Percentiles rank a stretch among this genome's conserved stretches.
These are phyloP conservation scores for Ceratocystiopsis sp. DNA, from an alignment of 2,329 filamentous ascomycete species.

Conservation along the genomic window DNA sequence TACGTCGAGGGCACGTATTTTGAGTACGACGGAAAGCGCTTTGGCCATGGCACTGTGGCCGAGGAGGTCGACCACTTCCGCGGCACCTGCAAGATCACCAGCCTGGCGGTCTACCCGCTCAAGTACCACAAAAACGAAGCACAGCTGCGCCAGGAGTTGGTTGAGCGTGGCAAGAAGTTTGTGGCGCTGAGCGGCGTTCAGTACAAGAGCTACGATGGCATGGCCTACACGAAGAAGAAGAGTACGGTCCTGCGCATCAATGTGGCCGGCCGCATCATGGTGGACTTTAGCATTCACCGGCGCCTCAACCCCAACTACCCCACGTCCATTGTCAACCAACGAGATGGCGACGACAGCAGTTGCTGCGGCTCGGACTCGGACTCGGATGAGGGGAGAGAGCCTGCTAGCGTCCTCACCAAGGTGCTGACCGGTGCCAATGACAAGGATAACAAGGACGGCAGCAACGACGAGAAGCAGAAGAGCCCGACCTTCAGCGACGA, in stretches of 20 bases:
- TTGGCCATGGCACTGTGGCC: slow-evolving; percentile 56
- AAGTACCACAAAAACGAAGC: slow-evolving; percentile 61
- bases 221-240: slow-evolving; percentile 74
- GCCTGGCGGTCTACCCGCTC: slow-evolving; percentile 58
- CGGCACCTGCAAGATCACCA: slow-evolving; percentile 68
- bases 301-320: slow-evolving; percentile 76
- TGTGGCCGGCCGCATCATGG: slow-evolving; percentile 75
- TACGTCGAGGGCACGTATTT: slow-evolving; percentile 40
- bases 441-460: not conserved
- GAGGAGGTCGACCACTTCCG: slow-evolving; percentile 61
- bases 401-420: slow-evolving; percentile 10
- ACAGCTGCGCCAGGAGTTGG: slow-evolving; percentile 45
- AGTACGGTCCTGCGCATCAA: slow-evolving; percentile 61
- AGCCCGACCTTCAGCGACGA: slow-evolving; percentile 49
- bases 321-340: slow-evolving; percentile 57
- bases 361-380: slow-evolving; percentile 28
- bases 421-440: slow-evolving; percentile 3
- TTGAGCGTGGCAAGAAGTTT: slow-evolving; percentile 74
- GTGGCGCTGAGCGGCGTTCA: slow-evolving; percentile 65
- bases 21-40: slow-evolving; percentile 76
- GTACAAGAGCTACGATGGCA: slow-evolving; percentile 66
- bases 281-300: slow-evolving; percentile 68
- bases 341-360: slow-evolving; percentile 38
- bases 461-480: slow-evolving; percentile 14
- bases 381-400: slow-evolving; percentile 17